phyloP scores from a whole-genome alignment of 768 basidiomycete species.

The Podaxis sp. region DNA sequence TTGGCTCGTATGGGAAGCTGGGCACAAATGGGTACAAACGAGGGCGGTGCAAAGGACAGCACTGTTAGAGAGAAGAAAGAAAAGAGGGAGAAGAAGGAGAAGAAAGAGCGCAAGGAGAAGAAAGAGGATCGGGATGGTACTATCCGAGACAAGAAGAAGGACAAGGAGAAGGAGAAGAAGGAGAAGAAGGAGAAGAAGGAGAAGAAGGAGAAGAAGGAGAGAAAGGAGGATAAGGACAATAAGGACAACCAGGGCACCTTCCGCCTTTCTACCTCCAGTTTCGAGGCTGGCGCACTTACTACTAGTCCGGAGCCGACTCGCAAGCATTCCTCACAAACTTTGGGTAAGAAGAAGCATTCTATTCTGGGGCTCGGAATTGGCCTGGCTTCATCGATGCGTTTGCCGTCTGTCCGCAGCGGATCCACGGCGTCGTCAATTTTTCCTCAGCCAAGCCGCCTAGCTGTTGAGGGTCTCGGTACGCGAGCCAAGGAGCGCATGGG shows the following conservation, averaged over 20 bases:
- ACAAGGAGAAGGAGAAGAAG: conserved; percentile 17
- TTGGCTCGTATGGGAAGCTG: conserved; percentile 71
- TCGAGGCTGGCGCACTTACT: conserved; percentile 59
- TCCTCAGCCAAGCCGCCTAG: conserved; percentile 26
- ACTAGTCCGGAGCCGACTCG: conserved; percentile 8
- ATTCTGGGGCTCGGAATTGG: conserved; percentile 51
- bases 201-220: conserved; percentile 20
- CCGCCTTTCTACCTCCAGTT: conserved; percentile 56
- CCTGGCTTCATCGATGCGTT: conserved; percentile 48
- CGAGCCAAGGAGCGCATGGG: conserved; percentile 20
- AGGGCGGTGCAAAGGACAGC: conserved; percentile 19
- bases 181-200: conserved; percentile 17
- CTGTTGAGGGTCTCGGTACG: conserved; percentile 26
- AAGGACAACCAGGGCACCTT: conserved; percentile 28
- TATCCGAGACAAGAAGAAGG: conserved; percentile 20
- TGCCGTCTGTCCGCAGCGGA: conserved; percentile 26
- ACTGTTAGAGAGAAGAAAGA: conserved; percentile 30
- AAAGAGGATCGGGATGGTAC: conserved; percentile 22
- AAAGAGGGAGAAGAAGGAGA: conserved; percentile 21
- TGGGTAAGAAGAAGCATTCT: conserved; percentile 55
- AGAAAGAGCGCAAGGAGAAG: conserved; percentile 23
- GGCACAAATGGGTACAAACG: conserved; percentile 42
- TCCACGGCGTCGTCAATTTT: conserved; percentile 31
- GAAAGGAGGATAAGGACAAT: conserved; percentile 24
- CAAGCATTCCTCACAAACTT: conserved; percentile 26